Evolutionary conservation across 1,139 yeast species (phyloP).

Genomic region (Saccharomyces hybrid): DNA sequence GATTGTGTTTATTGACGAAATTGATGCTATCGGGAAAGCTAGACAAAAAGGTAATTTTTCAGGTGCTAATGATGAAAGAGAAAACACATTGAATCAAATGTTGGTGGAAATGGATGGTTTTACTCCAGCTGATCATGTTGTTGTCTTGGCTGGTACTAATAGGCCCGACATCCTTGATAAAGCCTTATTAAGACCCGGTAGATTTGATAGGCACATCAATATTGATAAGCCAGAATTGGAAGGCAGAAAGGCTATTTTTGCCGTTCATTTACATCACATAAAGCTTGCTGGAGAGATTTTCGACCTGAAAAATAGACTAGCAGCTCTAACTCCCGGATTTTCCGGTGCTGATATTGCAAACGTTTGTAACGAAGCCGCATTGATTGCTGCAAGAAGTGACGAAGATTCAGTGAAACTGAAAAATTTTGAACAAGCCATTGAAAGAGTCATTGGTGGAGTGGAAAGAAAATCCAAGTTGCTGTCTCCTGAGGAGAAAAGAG

Average conservation of each 20-base stretch:
- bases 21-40: constrained; percentile 79
- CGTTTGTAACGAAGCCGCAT: constrained; percentile 76
- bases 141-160: constrained; percentile 76
- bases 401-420: constrained; percentile 46
- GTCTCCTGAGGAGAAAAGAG: constrained; percentile 62
- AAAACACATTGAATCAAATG: constrained; percentile 69
- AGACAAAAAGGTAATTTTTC: constrained; percentile 53
- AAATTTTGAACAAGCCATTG: constrained; percentile 75
- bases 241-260: constrained; percentile 69
- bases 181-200: constrained; percentile 74
- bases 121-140: constrained; percentile 65
- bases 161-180: constrained; percentile 72
- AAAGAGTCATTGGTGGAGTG: constrained; percentile 73
- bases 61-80: constrained; percentile 74
- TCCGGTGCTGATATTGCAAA: constrained; percentile 84
- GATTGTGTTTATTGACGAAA: constrained; percentile 73
- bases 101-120: constrained; percentile 84
- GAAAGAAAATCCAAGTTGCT: constrained; percentile 64
- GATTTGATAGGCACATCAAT: constrained; percentile 71
- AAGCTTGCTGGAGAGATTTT: constrained; percentile 50
- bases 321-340: constrained; percentile 77
- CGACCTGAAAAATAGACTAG: constrained; percentile 59
- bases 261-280: constrained; percentile 58
- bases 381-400: constrained; percentile 68
- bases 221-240: constrained; percentile 71